Conservation (phyloP, 352 stramenopile species). For the Phytophthora pini region DNA sequence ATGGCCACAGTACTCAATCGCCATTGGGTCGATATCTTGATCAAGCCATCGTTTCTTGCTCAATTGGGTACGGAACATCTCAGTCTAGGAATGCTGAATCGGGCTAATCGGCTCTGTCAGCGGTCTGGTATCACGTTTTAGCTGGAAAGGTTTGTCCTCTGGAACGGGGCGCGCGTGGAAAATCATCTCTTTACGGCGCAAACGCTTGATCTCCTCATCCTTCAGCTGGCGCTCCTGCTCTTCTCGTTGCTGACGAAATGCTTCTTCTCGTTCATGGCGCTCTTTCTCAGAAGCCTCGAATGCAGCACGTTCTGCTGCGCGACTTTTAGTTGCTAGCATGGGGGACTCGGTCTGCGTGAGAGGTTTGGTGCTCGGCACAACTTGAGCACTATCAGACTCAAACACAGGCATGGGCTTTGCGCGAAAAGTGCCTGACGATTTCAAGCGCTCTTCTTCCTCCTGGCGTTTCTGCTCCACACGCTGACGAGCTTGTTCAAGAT, state of each 20-base stretch:
- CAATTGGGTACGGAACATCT: background rate
- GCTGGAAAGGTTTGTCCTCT: constrained; percentile 49
- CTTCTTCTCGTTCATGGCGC: constrained; percentile 68
- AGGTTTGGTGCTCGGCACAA: constrained; percentile 42
- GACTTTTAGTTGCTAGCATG: constrained; percentile 67
- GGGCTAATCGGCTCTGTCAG: constrained; percentile 71
- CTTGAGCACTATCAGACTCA: constrained; percentile 36
- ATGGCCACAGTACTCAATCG: constrained; percentile 7
- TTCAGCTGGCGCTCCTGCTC: constrained; percentile 55
- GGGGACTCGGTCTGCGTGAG: constrained; percentile 57
- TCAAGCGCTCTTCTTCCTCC: constrained; percentile 62
- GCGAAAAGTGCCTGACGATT: constrained; percentile 54
- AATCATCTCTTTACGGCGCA: constrained; percentile 76
- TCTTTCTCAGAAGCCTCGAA: constrained; percentile 79
- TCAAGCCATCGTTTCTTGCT: constrained; percentile 9
- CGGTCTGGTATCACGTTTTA: constrained; percentile 53
- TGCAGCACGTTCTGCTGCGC: constrained; percentile 63
- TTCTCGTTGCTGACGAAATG: constrained; percentile 57
- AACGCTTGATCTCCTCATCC: constrained; percentile 73
- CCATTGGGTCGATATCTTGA: background rate
- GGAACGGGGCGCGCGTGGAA: constrained; percentile 76
- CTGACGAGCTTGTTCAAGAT: constrained; percentile 65
- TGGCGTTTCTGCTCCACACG: constrained; percentile 60
- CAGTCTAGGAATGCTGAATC: constrained; percentile 36
- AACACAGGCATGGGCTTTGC: constrained; percentile 76